Percentiles rank a stretch among this genome's conserved stretches.
Evolutionary conservation across 257 asterid genomes (phyloP).

Genomic region (Echium plantagineum): DNA sequence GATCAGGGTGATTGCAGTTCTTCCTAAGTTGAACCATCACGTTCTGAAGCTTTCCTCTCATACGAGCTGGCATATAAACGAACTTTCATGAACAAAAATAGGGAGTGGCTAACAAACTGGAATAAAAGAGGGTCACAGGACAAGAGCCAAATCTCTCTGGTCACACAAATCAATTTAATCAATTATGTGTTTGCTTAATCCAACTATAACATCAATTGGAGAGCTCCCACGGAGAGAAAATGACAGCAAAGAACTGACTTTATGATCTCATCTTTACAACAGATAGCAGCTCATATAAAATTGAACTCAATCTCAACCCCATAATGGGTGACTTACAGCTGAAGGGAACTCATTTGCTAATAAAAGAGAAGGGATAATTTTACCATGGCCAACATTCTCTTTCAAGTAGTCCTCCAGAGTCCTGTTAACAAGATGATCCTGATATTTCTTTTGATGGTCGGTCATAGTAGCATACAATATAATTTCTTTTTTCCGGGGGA

Average conservation of each 20-base stretch:
- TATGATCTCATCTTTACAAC: not conserved
- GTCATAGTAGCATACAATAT: slow-evolving; percentile 82
- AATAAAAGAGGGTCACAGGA: not conserved
- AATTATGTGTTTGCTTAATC: too few relatives aligned
- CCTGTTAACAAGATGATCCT: slow-evolving; percentile 74
- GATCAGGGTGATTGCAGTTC: slow-evolving; percentile 97
- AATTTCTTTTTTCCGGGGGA: slow-evolving; percentile 91
- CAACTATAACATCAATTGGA: too few relatives aligned
- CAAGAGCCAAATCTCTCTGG: not conserved
- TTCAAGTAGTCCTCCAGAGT: slow-evolving; percentile 63
- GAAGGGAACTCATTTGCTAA: not conserved
- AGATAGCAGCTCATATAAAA: not conserved
- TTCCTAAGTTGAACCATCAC: slow-evolving; percentile 92
- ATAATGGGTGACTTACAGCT: not conserved
- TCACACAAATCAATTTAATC: too few relatives aligned
- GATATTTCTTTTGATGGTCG: slow-evolving; percentile 67
- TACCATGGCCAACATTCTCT: slow-evolving; percentile 44
- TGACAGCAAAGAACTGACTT: not conserved
- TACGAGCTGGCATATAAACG: slow-evolving; percentile 37
- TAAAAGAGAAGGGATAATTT: not conserved
- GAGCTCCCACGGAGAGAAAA: not conserved
- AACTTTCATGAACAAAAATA: slow-evolving; percentile 6
- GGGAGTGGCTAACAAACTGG: too few relatives aligned
- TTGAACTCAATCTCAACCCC: not conserved
- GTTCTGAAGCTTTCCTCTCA: slow-evolving; percentile 70